Conservation (phyloP, 1,284 basidiomycete species). For the Rugosomyces carneus region DNA sequence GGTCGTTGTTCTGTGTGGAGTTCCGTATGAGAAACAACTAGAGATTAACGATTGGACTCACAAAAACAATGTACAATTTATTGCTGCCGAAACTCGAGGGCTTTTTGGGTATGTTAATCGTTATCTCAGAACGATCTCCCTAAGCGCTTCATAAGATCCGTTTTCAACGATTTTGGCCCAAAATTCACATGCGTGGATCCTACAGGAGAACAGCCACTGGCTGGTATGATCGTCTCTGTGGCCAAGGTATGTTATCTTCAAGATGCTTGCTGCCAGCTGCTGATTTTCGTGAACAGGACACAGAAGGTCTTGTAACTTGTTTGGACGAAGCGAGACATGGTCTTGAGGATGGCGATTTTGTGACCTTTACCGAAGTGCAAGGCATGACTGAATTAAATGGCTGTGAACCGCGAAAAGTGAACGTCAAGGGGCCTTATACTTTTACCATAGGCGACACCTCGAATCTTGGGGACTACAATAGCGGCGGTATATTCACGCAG, state of each 20-base stretch:
- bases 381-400: slow-evolving; percentile 92
- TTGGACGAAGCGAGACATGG: slow-evolving; percentile 97
- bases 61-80: slow-evolving; percentile 84
- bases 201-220: slow-evolving; percentile 89
- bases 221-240: slow-evolving; percentile 94
- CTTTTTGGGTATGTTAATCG: slow-evolving; percentile 79
- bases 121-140: slow-evolving; percentile 12
- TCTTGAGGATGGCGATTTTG: slow-evolving; percentile 96
- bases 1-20: slow-evolving; percentile 88
- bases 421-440: slow-evolving; percentile 95
- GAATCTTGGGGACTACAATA: slow-evolving; percentile 72
- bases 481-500: slow-evolving; percentile 95
- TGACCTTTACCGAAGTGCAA: slow-evolving; percentile 96
- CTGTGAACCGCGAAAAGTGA: slow-evolving; percentile 86
- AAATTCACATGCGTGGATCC: slow-evolving; percentile 95
- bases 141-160: slow-evolving; percentile 48
- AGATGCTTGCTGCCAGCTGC: neutral
- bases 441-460: slow-evolving; percentile 92
- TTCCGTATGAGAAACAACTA: slow-evolving; percentile 75
- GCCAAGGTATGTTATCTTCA: slow-evolving; percentile 50
- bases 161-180: slow-evolving; percentile 95
- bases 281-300: slow-evolving; percentile 43
- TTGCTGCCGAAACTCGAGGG: slow-evolving; percentile 88
- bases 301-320: slow-evolving; percentile 91
- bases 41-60: slow-evolving; percentile 96